Percentiles rank a stretch among this genome's conserved stretches.
Conservation (phyloP, 73 alveolate genomes). For the Stentor roeselii region DNA sequence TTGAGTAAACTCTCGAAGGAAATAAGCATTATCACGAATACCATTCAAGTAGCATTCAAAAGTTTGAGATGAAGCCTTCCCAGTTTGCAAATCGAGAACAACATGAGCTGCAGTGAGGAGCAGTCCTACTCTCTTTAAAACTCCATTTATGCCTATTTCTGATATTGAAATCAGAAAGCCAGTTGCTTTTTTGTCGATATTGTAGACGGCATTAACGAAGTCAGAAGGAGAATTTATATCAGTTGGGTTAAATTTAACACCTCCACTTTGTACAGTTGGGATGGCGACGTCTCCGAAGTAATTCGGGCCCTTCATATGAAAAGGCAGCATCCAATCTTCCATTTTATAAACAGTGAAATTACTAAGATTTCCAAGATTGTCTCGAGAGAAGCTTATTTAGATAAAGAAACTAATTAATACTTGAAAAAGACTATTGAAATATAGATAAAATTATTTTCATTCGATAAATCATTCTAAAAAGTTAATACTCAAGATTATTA, state of each 20-base stretch:
- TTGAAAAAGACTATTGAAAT: no score
- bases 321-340: background rate
- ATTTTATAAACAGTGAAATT: no score
- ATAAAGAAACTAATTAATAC: no score
- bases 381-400: no score
- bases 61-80: background rate
- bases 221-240: background rate
- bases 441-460: no score
- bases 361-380: no score
- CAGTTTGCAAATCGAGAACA: background rate
- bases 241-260: background rate
- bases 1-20: background rate
- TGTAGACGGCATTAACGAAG: background rate
- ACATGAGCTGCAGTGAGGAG: background rate
- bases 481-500: no score
- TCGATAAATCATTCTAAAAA: no score
- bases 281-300: background rate
- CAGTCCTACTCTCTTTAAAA: background rate
- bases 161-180: background rate
- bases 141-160: background rate
- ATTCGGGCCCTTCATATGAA: background rate
- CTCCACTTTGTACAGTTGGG: background rate
- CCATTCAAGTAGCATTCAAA: background rate
- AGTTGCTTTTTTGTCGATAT: background rate
- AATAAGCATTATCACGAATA: background rate